Evolutionary conservation across 2,329 filamentous ascomycete genomes (phyloP).

Genomic region (Pyrenochaeta sp.): DNA sequence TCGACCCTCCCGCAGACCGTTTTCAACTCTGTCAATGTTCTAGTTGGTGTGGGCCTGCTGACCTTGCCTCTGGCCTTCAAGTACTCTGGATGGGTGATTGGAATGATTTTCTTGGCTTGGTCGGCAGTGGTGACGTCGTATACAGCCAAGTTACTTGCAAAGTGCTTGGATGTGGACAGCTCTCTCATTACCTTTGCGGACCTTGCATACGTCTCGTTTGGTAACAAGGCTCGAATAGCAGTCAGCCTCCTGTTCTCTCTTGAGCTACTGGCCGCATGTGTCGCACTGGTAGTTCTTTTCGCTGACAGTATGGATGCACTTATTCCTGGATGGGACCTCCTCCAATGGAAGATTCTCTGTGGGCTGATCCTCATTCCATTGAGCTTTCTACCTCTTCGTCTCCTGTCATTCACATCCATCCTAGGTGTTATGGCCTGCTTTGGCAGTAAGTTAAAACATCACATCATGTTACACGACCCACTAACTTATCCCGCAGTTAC

Average conservation of each 20-base stretch:
- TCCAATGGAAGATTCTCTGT: slow-evolving; percentile 86
- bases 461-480: not conserved
- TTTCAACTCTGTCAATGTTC: slow-evolving; percentile 94
- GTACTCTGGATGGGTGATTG: slow-evolving; percentile 88
- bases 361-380: slow-evolving; percentile 80
- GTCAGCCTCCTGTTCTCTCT: slow-evolving; percentile 88
- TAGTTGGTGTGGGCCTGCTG: slow-evolving; percentile 89
- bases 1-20: slow-evolving; percentile 96
- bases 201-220: slow-evolving; percentile 89
- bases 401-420: slow-evolving; percentile 89
- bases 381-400: slow-evolving; percentile 82
- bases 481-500: slow-evolving; percentile 68
- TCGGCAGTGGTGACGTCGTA: slow-evolving; percentile 82
- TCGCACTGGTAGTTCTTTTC: slow-evolving; percentile 91
- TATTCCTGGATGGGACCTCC: slow-evolving; percentile 73
- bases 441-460: slow-evolving; percentile 71
- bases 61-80: slow-evolving; percentile 88
- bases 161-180: slow-evolving; percentile 85
- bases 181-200: slow-evolving; percentile 94
- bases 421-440: slow-evolving; percentile 92
- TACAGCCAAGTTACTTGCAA: slow-evolving; percentile 84
- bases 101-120: slow-evolving; percentile 76
- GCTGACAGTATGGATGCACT: slow-evolving; percentile 87
- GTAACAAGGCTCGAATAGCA: slow-evolving; percentile 78
- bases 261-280: slow-evolving; percentile 86